Evolutionary conservation across 2,329 filamentous ascomycete genomes (phyloP).

Genomic region (Taxawa tesnikishii): DNA sequence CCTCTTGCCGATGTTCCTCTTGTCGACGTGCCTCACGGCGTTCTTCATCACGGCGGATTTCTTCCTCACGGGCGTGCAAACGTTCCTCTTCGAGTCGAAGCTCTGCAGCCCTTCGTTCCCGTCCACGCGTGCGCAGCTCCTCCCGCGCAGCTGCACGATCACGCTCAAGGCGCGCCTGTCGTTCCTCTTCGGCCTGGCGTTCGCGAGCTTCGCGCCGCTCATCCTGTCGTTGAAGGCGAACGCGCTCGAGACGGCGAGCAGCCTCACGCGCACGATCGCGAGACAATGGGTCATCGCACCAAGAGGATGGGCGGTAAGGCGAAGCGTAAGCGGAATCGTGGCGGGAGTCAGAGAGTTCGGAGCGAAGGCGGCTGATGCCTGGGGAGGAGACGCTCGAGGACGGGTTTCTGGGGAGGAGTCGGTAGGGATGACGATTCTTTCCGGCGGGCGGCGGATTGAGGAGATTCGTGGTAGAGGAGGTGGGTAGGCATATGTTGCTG

Average conservation of each 20-base stretch:
- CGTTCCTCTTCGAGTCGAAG: too few relatives aligned
- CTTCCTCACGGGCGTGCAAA: too few relatives aligned
- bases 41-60: too few relatives aligned
- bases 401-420: background rate
- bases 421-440: too few relatives aligned
- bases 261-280: background rate
- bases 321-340: background rate
- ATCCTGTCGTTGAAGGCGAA: background rate
- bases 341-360: background rate
- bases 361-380: background rate
- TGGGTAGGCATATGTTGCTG: background rate
- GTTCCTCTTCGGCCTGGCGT: background rate
- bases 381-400: background rate
- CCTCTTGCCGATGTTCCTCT: too few relatives aligned
- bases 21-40: too few relatives aligned
- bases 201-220: background rate
- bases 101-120: too few relatives aligned
- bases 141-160: background rate
- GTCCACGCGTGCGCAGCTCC: too few relatives aligned
- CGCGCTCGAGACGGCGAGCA: background rate
- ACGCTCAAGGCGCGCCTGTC: background rate
- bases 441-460: too few relatives aligned
- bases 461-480: background rate
- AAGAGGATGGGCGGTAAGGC: too few relatives aligned
- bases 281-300: background rate